These are phyloP conservation scores for Flaveria linearis DNA, from an alignment of 129 eudicot species.

Conservation along the genomic window DNA sequence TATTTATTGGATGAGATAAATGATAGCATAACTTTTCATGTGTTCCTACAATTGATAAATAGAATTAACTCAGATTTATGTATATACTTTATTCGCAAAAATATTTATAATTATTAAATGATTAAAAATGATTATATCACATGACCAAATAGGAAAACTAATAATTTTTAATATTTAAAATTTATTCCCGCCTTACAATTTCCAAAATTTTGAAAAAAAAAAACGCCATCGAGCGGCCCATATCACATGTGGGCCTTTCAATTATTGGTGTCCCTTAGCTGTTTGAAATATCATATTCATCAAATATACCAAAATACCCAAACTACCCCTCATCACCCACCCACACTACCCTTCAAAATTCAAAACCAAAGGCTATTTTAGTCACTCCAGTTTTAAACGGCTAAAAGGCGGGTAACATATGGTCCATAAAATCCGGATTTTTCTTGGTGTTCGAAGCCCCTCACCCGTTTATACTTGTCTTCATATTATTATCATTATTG, in stretches of 20 bases:
- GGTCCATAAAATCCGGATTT: slow-evolving; percentile 38
- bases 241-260: slow-evolving; percentile 34
- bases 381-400: slow-evolving; percentile 33
- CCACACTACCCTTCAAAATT: not conserved
- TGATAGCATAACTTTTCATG: too few relatives aligned
- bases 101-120: too few relatives aligned
- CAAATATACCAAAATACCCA: slow-evolving; percentile 2
- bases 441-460: slow-evolving; percentile 31
- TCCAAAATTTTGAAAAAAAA: slow-evolving; percentile 32
- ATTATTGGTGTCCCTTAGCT: slow-evolving; percentile 35
- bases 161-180: not conserved
- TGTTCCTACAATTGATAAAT: too few relatives aligned
- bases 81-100: too few relatives aligned
- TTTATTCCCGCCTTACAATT: slow-evolving; percentile 30
- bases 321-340: slow-evolving; percentile 21
- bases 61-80: too few relatives aligned
- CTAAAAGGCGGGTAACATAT: slow-evolving; percentile 42
- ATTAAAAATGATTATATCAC: too few relatives aligned
- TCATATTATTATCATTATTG: not conserved
- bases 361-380: slow-evolving; percentile 22
- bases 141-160: slow-evolving; percentile 19
- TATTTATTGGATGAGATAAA: too few relatives aligned
- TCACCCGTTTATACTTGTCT: slow-evolving; percentile 34
- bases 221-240: slow-evolving; percentile 33
- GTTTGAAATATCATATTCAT: slow-evolving; percentile 12